These are phyloP conservation scores for Penicillium dipodomyicola DNA, from an alignment of 495 filamentous ascomycete species.

Conservation along the genomic window DNA sequence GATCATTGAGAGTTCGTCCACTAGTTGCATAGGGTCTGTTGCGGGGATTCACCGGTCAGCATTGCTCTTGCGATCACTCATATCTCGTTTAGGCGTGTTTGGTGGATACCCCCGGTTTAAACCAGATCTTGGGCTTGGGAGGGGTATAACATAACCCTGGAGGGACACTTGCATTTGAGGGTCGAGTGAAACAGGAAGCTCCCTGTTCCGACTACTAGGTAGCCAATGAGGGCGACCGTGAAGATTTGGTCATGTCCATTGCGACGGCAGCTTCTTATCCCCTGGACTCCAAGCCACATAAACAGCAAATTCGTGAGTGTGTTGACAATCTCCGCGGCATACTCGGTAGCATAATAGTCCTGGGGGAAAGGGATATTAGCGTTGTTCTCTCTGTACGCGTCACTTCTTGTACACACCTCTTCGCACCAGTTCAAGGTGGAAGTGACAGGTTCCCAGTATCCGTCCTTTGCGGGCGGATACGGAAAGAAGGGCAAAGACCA, in stretches of 20 bases:
- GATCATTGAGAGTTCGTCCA: slow-evolving; percentile 97
- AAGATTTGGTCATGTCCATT: slow-evolving; percentile 74
- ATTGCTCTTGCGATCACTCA: background rate
- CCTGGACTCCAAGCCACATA: slow-evolving; percentile 68
- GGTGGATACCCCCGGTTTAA: background rate
- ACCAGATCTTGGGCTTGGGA: background rate
- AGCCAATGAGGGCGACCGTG: slow-evolving; percentile 66
- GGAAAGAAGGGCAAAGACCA: slow-evolving; percentile 57
- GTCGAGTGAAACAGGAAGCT: slow-evolving; percentile 82
- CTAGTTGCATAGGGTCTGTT: slow-evolving; percentile 92
- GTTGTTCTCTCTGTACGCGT: background rate
- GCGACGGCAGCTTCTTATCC: slow-evolving; percentile 64
- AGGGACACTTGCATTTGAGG: slow-evolving; percentile 62
- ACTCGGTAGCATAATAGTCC: slow-evolving; percentile 62
- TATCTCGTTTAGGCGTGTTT: background rate
- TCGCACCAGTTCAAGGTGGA: slow-evolving; percentile 94
- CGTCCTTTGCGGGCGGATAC: slow-evolving; percentile 64
- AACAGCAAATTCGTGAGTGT: slow-evolving; percentile 81
- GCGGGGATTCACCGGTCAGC: slow-evolving; percentile 16
- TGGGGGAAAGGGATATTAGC: slow-evolving; percentile 17
- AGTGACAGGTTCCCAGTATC: slow-evolving; percentile 82
- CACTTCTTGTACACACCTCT: slow-evolving; percentile 57
- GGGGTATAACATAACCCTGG: background rate
- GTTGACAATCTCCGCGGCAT: slow-evolving; percentile 65
- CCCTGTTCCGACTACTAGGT: slow-evolving; percentile 74